phyloP scores from a whole-genome alignment of 1,284 basidiomycete species.

The Leccinum ponderosum region DNA sequence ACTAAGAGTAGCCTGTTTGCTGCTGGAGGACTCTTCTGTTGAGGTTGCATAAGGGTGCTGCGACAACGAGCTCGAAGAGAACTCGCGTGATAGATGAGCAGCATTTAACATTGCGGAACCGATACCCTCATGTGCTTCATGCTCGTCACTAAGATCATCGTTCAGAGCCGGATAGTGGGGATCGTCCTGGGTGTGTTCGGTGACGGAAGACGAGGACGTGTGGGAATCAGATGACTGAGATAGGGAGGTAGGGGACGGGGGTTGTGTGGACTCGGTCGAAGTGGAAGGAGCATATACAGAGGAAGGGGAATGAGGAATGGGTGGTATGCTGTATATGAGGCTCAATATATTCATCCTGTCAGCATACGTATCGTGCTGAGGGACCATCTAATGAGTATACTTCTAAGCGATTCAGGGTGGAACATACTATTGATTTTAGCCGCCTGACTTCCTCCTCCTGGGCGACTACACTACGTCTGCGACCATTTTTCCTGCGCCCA shows the following conservation, averaged over 20 bases:
- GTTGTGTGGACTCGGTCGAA: conserved; percentile 54
- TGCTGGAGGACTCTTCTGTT: conserved; percentile 31
- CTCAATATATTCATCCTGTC: conserved; percentile 87
- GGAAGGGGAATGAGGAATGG: conserved; percentile 62
- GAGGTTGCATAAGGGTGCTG: conserved; percentile 46
- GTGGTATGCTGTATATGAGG: conserved; percentile 80
- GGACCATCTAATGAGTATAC: conserved; percentile 11
- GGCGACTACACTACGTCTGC: conserved; percentile 75
- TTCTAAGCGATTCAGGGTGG: conserved; percentile 9
- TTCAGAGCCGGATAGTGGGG: conserved; percentile 26
- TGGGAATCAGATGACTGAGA: conserved; percentile 54
- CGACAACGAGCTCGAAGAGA: conserved; percentile 25
- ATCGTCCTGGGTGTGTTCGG: conserved; percentile 40
- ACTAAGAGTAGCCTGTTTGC: conserved; percentile 25
- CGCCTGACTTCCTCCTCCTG: conserved; percentile 83
- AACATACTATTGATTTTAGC: conserved; percentile 78
- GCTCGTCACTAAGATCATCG: conserved; percentile 33
- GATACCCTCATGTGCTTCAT: conserved; percentile 47
- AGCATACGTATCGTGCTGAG: conserved; percentile 83
- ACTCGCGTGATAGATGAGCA: conserved; percentile 37
- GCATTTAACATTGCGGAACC: conserved; percentile 51
- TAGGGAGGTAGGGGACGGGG: conserved; percentile 50
- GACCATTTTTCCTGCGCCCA: conserved; percentile 53
- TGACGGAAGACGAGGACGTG: conserved; percentile 37
- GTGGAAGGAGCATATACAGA: conserved; percentile 51